phyloP scores from a whole-genome alignment of 2,329 filamentous ascomycete species.

The Venturia aucupariae region DNA sequence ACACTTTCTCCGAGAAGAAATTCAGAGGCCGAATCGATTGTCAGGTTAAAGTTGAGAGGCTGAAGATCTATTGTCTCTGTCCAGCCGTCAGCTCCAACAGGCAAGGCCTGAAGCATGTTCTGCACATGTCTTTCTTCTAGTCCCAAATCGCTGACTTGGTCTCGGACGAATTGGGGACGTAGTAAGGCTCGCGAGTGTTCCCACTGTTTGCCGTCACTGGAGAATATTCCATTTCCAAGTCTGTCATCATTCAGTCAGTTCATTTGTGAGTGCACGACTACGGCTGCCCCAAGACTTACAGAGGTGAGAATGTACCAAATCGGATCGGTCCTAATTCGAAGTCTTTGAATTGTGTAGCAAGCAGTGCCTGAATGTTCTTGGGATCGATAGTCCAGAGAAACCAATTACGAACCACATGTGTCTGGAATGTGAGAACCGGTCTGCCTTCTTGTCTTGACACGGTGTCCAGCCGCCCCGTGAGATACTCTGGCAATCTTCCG shows the following conservation, averaged over 20 bases:
- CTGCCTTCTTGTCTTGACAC: conserved; percentile 7
- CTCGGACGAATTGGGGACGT: conserved; percentile 29
- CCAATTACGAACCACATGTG: conserved; percentile 32
- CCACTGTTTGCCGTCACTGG: conserved; percentile 28
- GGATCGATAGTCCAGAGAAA: conserved; percentile 35
- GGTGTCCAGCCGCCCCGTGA: background rate
- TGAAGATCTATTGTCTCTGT: conserved; percentile 40
- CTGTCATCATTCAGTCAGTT: background rate
- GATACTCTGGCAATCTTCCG: background rate
- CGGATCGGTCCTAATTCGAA: conserved; percentile 12
- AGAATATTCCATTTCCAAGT: conserved; percentile 18
- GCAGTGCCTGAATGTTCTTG: conserved; percentile 16
- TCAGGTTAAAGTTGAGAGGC: conserved; percentile 55
- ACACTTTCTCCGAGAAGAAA: conserved; percentile 53
- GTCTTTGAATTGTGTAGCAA: conserved; percentile 17
- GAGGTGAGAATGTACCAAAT: conserved; percentile 7
- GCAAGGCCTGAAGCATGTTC: conserved; percentile 25
- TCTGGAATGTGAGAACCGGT: background rate
- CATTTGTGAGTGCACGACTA: no score
- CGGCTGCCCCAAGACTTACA: conserved; percentile 8
- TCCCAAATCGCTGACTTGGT: conserved; percentile 29
- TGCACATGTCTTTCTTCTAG: conserved; percentile 28
- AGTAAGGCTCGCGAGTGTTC: conserved; percentile 28
- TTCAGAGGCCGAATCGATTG: conserved; percentile 57
- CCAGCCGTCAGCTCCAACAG: conserved; percentile 11